Evolutionary conservation across 495 filamentous ascomycete species (phyloP), one percentile per base, ranked within the genome.

Genomic region (Clohesyomyces aquaticus): DNA sequence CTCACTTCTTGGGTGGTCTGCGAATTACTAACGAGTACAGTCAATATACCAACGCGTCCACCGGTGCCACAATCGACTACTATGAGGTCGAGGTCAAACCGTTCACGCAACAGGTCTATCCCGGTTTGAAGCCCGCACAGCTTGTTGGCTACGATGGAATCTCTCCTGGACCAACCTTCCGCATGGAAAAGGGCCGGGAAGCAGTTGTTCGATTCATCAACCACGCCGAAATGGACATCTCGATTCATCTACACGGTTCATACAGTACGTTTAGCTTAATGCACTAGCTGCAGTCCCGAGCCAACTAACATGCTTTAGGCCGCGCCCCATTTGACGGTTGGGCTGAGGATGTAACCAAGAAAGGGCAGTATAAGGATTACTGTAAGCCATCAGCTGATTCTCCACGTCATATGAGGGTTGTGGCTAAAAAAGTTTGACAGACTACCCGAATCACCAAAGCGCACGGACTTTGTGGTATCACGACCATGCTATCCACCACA

Each of bases 391-490:
- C 11, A 19, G 3, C 19, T 43, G 14, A 29, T 25, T 59, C 19
- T 53, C 19, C 28, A 10, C 27, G 12, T 18, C 23, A 47, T 38
- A 10, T 51, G 4, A 43, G 35, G 9, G 16, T 14, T n/a, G 48
- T 48, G n/a, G 1, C 49, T 51, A 41, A 53, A n/a, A n/a, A n/a
- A 25, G 9, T 12, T 6, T 3, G 23, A 0, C 35, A 66, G 63
- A 83, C 67, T 85, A 82, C 69, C 82, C 83, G 26, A 85, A 84
- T 73, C 64, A 68, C 32, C 78, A 84, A 55, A 55, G 67, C 42
- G 79, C 74, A 2, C 76, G 83, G 11, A 76, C 79, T 3, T 67
- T 82, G n/a, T 85, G 83, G 83, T 85, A 85, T 62, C 83, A 85
- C 55, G 83, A 83, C 63, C 82, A 85, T 59, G 80, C 80, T 9